Base-by-base conservation (phyloP, 1,284 basidiomycete species). In the Limonomyces culmigenus region DNA sequence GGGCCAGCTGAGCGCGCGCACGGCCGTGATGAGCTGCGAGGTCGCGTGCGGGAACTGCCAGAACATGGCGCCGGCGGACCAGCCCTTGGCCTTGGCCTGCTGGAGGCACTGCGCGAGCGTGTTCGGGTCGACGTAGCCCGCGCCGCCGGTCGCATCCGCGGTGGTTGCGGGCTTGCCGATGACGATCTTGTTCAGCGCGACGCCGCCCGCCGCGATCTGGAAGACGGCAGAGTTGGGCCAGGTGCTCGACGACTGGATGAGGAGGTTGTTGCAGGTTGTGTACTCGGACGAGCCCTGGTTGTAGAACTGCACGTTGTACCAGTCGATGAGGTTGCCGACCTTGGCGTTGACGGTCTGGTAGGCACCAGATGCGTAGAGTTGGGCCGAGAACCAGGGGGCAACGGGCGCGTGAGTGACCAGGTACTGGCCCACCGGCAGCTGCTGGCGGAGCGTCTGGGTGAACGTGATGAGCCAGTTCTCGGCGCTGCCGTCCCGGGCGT, bases 11-110 rank as follows among this genome's bases (percentile, higher is more conserved):
- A 49, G 37, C 3, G 50, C 42, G 19, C 66, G 60, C 30, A 69
- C 67, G 3, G 53, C 51, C 38, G 50, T 17, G 41, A 71, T 70
- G 69, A 68, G 70, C 4, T 56, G 39, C 0, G 65, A 50, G 4
- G 55, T 51, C 5, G 65, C 67, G 40, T 63, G 54, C 32, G 60
- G 60, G 48, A 52, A 61, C 57, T 60, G 23, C 35, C 35, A 36
- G 10, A 36, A 21, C 35, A 36, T 36, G 29, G 25, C 35, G 18
- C 35, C 35, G 11, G 35, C 35, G 33, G 23, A 43, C 47, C 48
- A 51, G 12, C 45, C 42, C 38, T 45, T 41, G 13, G 20, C 25
- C 29, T 41, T 42, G 1, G 43, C 47, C 34, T 45, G 36, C 19
- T 17, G 6, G 4, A 51, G 29, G 33, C 49, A 51, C 10, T 35